A percentile compares a stretch with the other conserved stretches of the same genome.
phyloP scores from a whole-genome alignment of 257 asterid genomes.

The Leonotis leonurus region DNA sequence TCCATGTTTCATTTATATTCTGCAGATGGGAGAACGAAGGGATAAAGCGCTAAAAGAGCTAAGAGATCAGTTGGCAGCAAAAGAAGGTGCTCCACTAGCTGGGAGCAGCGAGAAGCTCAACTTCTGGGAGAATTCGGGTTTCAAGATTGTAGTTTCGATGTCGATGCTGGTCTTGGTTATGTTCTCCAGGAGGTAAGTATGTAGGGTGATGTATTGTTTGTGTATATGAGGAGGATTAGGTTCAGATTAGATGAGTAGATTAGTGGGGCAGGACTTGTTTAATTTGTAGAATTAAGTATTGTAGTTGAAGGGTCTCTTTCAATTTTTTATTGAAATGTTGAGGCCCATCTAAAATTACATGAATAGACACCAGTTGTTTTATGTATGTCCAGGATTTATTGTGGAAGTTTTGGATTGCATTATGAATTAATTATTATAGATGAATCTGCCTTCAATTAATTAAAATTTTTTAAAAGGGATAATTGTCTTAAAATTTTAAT shows the following conservation, averaged over 20 bases:
- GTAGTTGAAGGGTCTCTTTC: constrained; percentile 3
- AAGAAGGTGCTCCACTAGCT: constrained; percentile 27
- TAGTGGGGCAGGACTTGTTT: constrained; percentile 14
- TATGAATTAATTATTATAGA: too few species aligned
- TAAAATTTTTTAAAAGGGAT: too few species aligned
- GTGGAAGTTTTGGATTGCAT: too few species aligned
- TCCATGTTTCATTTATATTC: background rate
- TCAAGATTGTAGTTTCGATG: constrained; percentile 78
- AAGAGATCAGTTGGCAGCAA: constrained; percentile 58
- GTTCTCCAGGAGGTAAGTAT: constrained; percentile 56
- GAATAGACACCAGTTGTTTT: constrained; percentile 9
- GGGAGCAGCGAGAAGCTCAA: constrained; percentile 37
- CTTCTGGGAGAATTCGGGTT: constrained; percentile 75
- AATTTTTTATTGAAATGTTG: constrained; percentile 9
- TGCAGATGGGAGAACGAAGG: constrained; percentile 83
- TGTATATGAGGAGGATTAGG: constrained; percentile 31
- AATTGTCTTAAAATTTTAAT: too few species aligned
- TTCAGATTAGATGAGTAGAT: constrained; percentile 15
- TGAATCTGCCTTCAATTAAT: too few species aligned
- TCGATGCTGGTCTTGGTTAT: constrained; percentile 74
- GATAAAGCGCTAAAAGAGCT: constrained; percentile 79
- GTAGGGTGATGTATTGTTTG: background rate
- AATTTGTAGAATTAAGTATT: constrained; percentile 15
- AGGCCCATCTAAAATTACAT: constrained; percentile 11
- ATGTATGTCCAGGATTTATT: constrained; percentile 7